A percentile compares a stretch with the other conserved stretches of the same genome.
Conservation (phyloP, 176 grass and related monocot species). For the Rhynchospora tenuis region DNA sequence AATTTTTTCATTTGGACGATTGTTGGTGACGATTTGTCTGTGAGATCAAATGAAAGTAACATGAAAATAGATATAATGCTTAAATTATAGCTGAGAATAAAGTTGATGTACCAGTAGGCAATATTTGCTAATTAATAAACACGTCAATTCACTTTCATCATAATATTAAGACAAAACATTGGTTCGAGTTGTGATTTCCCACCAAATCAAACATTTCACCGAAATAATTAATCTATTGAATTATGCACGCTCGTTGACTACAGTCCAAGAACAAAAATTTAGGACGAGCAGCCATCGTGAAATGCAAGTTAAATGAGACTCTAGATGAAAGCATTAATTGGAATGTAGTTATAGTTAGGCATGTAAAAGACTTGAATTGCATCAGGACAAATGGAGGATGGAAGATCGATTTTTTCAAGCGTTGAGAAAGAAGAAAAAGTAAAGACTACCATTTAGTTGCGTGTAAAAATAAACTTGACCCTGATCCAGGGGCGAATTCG, state of each 20-base stretch:
- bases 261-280: neutral
- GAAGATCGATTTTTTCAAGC: neutral
- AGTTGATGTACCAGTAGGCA: neutral
- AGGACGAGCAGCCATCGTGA: neutral
- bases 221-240: neutral
- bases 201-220: neutral
- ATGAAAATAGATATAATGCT: neutral
- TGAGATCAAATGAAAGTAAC: neutral
- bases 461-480: neutral
- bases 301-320: neutral
- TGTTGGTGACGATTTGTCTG: neutral
- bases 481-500: neutral
- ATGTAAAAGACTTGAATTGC: neutral
- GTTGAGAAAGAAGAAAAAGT: neutral
- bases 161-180: neutral
- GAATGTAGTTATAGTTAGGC: neutral
- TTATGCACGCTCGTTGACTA: neutral
- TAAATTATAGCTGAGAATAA: neutral
- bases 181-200: neutral
- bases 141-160: neutral
- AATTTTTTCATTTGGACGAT: neutral
- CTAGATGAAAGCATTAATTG: neutral
- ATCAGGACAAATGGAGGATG: neutral
- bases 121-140: neutral
- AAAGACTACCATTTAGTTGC: constrained; percentile 13